Base-by-base conservation (phyloP, 2,329 filamentous ascomycete species). In the Pyricularia sp. region DNA sequence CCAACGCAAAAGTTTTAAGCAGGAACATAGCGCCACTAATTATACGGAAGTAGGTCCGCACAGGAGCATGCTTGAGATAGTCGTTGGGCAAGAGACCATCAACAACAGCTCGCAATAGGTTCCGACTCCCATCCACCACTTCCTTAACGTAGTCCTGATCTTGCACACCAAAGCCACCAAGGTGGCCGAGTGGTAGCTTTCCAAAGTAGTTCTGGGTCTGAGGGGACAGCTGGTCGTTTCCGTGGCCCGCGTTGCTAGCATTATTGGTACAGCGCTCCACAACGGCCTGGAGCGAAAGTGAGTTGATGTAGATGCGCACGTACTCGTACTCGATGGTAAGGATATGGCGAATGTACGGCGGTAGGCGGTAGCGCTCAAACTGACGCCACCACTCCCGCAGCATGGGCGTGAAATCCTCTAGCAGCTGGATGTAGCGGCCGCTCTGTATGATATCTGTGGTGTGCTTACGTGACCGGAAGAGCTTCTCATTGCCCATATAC, bases 271-370 rank as follows among this genome's bases (percentile, higher is more conserved):
- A 97, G 70, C 94, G 88, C 79, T 97, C 94, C 6, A 98, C 93
- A 3, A 98, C 93, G 26, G 95, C 95, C 79, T 99, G 95, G 1
- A 99, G 82, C 2, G 94, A 94, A 1, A 99, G 84, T 0, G 94
- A 97, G 78, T 98, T 97, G 80, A 97, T 87, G 76, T 98, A 98
- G 67, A 97, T 91, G 74, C 94, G 88, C 30, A 94, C 93, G 76
- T 97, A 97, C 75, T 98, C 93, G 75, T 95, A 97, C 80, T 99
- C 95, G 72, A 98, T 97, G 9, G 88, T 90, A 33, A 99, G 83
- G 70, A 98, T 94, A 76, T 93, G 88, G 33, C 86, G 81, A 72
- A 88, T 89, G 71, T 85, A 90, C 26, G 82, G 85, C 2, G 89
- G 88, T 68, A 91, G 83, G 69, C 87, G 85, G 74, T 92, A 90